Conservation (phyloP, 768 basidiomycete genomes). For the Boletus vinaceobasis region DNA sequence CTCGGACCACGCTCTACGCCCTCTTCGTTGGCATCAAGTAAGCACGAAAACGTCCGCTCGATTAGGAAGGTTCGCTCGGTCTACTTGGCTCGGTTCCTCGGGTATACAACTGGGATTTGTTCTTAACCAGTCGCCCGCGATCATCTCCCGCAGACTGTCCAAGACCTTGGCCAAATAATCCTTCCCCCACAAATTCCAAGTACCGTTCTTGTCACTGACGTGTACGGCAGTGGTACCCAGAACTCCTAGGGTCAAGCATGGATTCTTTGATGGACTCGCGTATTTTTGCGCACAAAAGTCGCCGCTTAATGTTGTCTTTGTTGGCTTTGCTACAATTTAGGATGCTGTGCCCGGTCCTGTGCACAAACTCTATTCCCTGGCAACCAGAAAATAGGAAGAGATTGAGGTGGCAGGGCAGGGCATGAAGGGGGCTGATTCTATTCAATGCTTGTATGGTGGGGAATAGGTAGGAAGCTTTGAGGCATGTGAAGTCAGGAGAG, state of each 20-base stretch:
- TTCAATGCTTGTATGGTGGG: too few relatives aligned
- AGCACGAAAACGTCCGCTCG: neutral
- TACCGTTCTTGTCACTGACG: neutral
- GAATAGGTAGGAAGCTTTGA: too few relatives aligned
- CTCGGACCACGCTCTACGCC: neutral
- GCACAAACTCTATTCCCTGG: too few relatives aligned
- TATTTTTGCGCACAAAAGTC: neutral
- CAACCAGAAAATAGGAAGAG: too few relatives aligned
- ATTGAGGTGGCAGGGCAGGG: too few relatives aligned
- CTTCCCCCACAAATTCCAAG: neutral
- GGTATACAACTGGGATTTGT: neutral
- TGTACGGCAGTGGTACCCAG: neutral
- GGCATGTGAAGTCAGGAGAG: too few relatives aligned
- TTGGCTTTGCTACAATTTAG: neutral
- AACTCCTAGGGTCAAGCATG: neutral
- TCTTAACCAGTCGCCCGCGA: neutral
- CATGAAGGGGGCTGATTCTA: too few relatives aligned
- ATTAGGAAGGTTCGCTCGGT: neutral
- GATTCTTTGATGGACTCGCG: neutral
- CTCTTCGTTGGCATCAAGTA: neutral
- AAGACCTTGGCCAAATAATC: neutral
- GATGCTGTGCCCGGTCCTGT: neutral
- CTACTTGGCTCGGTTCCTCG: neutral
- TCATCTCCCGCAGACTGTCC: neutral
- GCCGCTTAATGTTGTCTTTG: neutral